Base-by-base conservation (phyloP, 176 grass and related monocot species). In the Carex pumila region DNA sequence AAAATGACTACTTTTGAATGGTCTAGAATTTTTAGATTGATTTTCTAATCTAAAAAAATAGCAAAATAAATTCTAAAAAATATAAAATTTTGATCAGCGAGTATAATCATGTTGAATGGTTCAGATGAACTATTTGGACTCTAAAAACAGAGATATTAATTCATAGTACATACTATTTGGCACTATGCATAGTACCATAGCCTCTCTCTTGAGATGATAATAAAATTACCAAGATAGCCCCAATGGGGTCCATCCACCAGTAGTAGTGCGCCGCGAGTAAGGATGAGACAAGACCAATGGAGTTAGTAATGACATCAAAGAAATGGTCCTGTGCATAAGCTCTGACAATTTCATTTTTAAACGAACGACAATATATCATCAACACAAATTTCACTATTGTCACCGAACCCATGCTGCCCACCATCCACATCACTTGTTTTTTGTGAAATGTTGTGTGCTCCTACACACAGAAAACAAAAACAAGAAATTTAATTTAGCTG, bases 261-360 rank as follows among this genome's bases (percentile, higher is more conserved):
- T 89, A 87, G 71, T 54, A 99, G 30, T 19, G 52, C 10, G 88
- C 89, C 0, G 96, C 93, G 2, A 99, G 91, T 2, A 99, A n/a
- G 0, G 96, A 88, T 1, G 88, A 36, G 9, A 89, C 89, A 0
- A 99, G 85, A 52, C 96, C 96, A 45, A 99, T 87, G 1, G 91
- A 95, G 88, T 99, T 99, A 3, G 96, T 99, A 72, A 99, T 95
- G 18, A 99, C 96, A 61, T 99, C 96, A 21, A 99, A 99, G 83
- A 95, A 95, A 65, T 99, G 96, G 29, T 99, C 96, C 65, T 93
- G 96, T 11, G 93, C 96, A 19, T 99, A 99, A 0, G 96, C 93
- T 21, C 80, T 67, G 14, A 99, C 93, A 11, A 99, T 99, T 71
- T 95, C 96, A 1, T 99, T 99, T 85, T 93, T 86, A 87, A 99